Percentiles rank a stretch among this genome's conserved stretches.
Evolutionary conservation across 164 flowering plant species (phyloP).

Genomic region (Dillenia suffruticosa): DNA sequence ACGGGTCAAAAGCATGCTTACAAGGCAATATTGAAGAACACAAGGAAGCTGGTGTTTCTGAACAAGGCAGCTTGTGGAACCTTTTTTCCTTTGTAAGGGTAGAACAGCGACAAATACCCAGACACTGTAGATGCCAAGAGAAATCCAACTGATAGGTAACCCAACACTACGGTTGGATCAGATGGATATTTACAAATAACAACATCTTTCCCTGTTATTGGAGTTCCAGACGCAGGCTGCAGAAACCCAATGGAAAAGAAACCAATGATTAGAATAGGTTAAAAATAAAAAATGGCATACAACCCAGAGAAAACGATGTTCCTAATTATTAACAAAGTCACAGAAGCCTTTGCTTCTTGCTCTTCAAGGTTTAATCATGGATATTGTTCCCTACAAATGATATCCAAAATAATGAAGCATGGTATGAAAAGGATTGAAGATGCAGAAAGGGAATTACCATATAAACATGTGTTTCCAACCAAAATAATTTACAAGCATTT

Average conservation of each 20-base stretch:
- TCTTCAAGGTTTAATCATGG: too few relatives aligned
- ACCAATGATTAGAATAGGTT: neutral
- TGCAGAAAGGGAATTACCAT: too few relatives aligned
- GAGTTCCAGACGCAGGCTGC: conserved; percentile 58
- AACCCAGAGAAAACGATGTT: neutral
- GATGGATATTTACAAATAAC: conserved; percentile 59
- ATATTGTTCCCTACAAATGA: too few relatives aligned
- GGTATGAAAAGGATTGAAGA: too few relatives aligned
- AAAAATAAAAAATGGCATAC: neutral
- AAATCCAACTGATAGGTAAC: conserved; percentile 39
- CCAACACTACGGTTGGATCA: conserved; percentile 60
- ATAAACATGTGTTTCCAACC: too few relatives aligned
- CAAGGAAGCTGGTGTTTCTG: conserved; percentile 45
- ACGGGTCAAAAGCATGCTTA: conserved; percentile 29
- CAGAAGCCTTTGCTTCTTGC: too few relatives aligned
- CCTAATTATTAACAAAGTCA: too few relatives aligned
- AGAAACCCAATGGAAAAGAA: conserved; percentile 5
- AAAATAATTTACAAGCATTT: too few relatives aligned
- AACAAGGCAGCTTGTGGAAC: conserved; percentile 62
- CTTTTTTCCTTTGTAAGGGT: conserved; percentile 66
- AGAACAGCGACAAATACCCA: conserved; percentile 49
- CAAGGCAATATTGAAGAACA: conserved; percentile 68
- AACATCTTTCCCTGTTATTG: conserved; percentile 31
- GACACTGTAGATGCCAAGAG: conserved; percentile 30
- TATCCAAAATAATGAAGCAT: too few relatives aligned